Evolutionary conservation across 257 asterid species (phyloP), one percentile per base, ranked within the genome.

Genomic region (Solanum okadae): DNA sequence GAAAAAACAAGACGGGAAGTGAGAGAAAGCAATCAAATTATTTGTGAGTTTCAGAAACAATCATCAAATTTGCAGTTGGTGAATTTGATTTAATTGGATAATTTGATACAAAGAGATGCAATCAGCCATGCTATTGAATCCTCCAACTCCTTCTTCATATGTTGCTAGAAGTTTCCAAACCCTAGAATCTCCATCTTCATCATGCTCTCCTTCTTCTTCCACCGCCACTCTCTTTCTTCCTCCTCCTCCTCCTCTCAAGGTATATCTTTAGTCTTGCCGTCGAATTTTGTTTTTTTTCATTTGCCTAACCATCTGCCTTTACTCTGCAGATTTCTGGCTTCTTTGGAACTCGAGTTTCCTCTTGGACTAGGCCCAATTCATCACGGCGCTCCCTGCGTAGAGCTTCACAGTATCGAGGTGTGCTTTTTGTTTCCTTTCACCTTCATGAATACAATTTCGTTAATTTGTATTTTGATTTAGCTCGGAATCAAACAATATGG

Each of bases 251-350:
- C 90, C 87, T 37, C 22, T 90, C 46, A 86, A 89, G 93, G 88
- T 77, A 12, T 22, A 35, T 20, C 2, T 10, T 13, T 42, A 56
- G n/a, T 56, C 65, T 23, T 14, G 5, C 35, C 16, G 14, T 78
- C 71, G 12, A 8, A 34, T 34, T 65, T 35, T 52, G 75, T 46
- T 37, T 75, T 18, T 18, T 65, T 33, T 34, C 59, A 56, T 20
- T 86, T 33, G 27, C 29, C 33, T 46, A 15, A 46, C 71, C 5
- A 42, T 72, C 27, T 38, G 63, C 22, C 31, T 91, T 56, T 56
- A 14, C 84, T 49, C 56, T 88, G 89, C 88, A 93, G 95, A 91
- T 87, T 44, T 90, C 91, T 14, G 89, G 91, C 25, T 90, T 92
- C 83, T 70, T 88, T 52, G 90, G 91, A 67, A 18, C 88, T 89